These are phyloP conservation scores for button mushroom (Agaricus bisporus) DNA, from an alignment of 768 basidiomycete species.

Conservation along the genomic window DNA sequence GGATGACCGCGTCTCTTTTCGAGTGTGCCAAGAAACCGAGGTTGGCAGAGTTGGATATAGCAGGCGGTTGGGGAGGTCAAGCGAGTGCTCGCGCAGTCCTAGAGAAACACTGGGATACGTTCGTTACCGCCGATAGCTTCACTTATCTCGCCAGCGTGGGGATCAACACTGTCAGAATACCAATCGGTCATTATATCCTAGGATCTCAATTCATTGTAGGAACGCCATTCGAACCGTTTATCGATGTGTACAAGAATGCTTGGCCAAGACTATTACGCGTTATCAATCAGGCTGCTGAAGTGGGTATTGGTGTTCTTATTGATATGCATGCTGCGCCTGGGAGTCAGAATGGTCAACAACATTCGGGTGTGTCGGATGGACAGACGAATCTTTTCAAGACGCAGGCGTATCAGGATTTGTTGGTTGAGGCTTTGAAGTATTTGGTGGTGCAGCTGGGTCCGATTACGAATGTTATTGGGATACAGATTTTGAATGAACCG, in stretches of 20 bases:
- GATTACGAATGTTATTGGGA: slow-evolving; percentile 51
- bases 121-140: slow-evolving; percentile 62
- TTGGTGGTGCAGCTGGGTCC: slow-evolving; percentile 35
- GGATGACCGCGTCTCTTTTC: slow-evolving; percentile 71
- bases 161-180: slow-evolving; percentile 62
- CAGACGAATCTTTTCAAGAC: slow-evolving; percentile 41
- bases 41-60: slow-evolving; percentile 59
- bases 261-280: slow-evolving; percentile 62
- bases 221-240: slow-evolving; percentile 58
- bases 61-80: slow-evolving; percentile 50
- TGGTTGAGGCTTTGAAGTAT: slow-evolving; percentile 41
- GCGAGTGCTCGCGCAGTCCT: slow-evolving; percentile 41
- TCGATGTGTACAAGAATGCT: slow-evolving; percentile 52
- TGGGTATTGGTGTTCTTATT: slow-evolving; percentile 61
- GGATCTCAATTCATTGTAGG: slow-evolving; percentile 49
- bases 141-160: slow-evolving; percentile 57
- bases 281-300: slow-evolving; percentile 50
- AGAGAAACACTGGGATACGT: slow-evolving; percentile 76
- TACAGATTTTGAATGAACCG: slow-evolving; percentile 59
- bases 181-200: slow-evolving; percentile 58
- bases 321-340: slow-evolving; percentile 74
- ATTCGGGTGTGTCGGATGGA: slow-evolving; percentile 59
- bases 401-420: slow-evolving; percentile 41
- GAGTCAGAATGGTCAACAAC: slow-evolving; percentile 69
- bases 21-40: slow-evolving; percentile 44